Evolutionary conservation across 352 stramenopile species (phyloP).

Genomic region (Globisporangium ultimum): DNA sequence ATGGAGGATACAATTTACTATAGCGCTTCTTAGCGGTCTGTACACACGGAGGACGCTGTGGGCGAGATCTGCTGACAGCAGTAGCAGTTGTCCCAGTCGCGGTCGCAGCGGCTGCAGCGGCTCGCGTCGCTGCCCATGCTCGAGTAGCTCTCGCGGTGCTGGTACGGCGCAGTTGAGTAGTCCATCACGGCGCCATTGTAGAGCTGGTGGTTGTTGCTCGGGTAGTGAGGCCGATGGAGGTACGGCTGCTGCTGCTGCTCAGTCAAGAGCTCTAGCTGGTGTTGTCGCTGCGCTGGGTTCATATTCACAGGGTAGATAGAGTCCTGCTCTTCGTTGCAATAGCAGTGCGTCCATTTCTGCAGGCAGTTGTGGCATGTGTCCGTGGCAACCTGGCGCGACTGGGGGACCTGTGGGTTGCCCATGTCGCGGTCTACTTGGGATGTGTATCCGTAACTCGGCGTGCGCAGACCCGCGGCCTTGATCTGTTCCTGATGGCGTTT

Average conservation of each 20-base stretch:
- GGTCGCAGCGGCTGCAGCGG: slow-evolving; percentile 64
- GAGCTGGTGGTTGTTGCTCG: slow-evolving; percentile 2
- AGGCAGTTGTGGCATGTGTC: slow-evolving; percentile 76
- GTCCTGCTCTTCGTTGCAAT: slow-evolving; percentile 83
- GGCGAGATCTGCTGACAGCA: slow-evolving; percentile 75
- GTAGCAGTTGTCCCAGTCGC: slow-evolving; percentile 71
- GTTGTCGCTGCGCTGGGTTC: slow-evolving; percentile 9
- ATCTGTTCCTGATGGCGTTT: slow-evolving; percentile 66
- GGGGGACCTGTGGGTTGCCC: slow-evolving; percentile 23
- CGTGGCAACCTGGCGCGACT: slow-evolving; percentile 45
- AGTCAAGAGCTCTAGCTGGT: neutral
- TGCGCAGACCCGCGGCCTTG: slow-evolving; percentile 52
- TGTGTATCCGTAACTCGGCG: slow-evolving; percentile 43
- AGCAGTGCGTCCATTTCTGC: slow-evolving; percentile 87
- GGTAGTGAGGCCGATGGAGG: neutral
- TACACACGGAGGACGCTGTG: slow-evolving; percentile 60
- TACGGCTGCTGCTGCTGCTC: neutral
- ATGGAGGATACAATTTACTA: neutral
- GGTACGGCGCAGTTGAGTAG: slow-evolving; percentile 5
- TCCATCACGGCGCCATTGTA: slow-evolving; percentile 1
- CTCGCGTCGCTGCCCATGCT: slow-evolving; percentile 61
- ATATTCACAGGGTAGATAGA: slow-evolving; percentile 47
- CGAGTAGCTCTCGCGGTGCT: slow-evolving; percentile 30
- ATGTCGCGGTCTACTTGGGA: slow-evolving; percentile 32
- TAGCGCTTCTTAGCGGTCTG: slow-evolving; percentile 26